phyloP scores from a whole-genome alignment of 2,329 filamentous ascomycete species.

The Emmonsiellopsis sp. region DNA sequence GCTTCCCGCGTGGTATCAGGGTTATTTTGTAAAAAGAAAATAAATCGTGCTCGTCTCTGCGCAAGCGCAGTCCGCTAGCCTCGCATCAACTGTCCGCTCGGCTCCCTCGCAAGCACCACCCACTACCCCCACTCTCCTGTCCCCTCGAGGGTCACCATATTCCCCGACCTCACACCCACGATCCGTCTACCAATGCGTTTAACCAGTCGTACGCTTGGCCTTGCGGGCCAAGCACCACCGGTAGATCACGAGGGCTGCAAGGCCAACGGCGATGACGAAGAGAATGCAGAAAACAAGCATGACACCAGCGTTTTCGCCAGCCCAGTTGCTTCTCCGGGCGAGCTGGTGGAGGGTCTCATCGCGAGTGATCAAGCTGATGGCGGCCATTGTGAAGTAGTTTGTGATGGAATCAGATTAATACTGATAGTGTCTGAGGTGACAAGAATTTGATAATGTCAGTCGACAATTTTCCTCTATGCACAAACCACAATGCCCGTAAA shows the following conservation, averaged over 20 bases:
- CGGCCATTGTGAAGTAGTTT: conserved; percentile 17
- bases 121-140: too few species aligned
- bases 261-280: conserved; percentile 44
- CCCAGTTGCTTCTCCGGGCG: conserved; percentile 49
- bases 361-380: conserved; percentile 18
- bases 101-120: background rate
- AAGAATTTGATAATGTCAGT: background rate
- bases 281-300: conserved; percentile 55
- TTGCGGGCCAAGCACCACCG: conserved; percentile 31
- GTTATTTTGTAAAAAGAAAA: background rate
- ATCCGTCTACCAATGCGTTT: background rate
- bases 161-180: background rate
- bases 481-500: background rate
- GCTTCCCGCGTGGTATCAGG: background rate
- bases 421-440: background rate
- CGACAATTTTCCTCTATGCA: background rate
- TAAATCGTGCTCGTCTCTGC: background rate
- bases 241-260: conserved; percentile 42
- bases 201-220: conserved; percentile 10
- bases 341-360: conserved; percentile 22
- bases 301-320: conserved; percentile 47
- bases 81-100: background rate
- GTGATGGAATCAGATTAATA: background rate
- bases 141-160: background rate
- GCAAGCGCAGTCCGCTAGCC: background rate